Percentiles rank a stretch among this genome's conserved stretches.
These are phyloP conservation scores for Evernia prunastri DNA, from an alignment of 495 filamentous ascomycete genomes.

Conservation along the genomic window DNA sequence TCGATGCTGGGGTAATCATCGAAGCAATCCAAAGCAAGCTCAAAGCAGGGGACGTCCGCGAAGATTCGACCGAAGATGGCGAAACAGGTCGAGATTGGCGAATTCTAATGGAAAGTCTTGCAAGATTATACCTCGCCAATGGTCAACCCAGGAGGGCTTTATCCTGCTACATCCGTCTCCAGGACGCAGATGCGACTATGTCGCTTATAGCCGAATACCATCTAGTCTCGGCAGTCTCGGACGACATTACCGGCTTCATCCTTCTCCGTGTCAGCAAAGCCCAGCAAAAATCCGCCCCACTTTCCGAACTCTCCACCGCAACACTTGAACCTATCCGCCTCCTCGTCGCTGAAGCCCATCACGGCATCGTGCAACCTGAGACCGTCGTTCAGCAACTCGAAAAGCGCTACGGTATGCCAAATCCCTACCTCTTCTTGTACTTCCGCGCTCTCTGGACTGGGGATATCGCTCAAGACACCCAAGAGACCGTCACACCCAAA, in stretches of 20 bases:
- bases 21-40: constrained; percentile 68
- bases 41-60: constrained; percentile 55
- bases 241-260: constrained; percentile 85
- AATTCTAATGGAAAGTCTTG: constrained; percentile 73
- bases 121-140: constrained; percentile 72
- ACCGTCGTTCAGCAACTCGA: constrained; percentile 71
- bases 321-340: constrained; percentile 76
- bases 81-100: constrained; percentile 70
- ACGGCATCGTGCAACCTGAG: constrained; percentile 74
- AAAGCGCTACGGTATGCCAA: constrained; percentile 35
- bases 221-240: constrained; percentile 74
- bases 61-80: constrained; percentile 61
- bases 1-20: constrained; percentile 63
- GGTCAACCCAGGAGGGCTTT: constrained; percentile 77
- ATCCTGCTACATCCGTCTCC: constrained; percentile 78
- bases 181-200: constrained; percentile 88
- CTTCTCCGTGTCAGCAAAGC: constrained; percentile 74
- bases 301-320: constrained; percentile 64
- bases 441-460: constrained; percentile 82
- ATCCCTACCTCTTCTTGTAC: constrained; percentile 66
- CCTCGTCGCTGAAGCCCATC: constrained; percentile 83
- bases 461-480: constrained; percentile 44
- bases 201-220: constrained; percentile 73
- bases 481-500: constrained; percentile 21
- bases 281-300: constrained; percentile 57